Conservation (phyloP, 345 rosid genomes). For the Eutrema yunnanense region DNA sequence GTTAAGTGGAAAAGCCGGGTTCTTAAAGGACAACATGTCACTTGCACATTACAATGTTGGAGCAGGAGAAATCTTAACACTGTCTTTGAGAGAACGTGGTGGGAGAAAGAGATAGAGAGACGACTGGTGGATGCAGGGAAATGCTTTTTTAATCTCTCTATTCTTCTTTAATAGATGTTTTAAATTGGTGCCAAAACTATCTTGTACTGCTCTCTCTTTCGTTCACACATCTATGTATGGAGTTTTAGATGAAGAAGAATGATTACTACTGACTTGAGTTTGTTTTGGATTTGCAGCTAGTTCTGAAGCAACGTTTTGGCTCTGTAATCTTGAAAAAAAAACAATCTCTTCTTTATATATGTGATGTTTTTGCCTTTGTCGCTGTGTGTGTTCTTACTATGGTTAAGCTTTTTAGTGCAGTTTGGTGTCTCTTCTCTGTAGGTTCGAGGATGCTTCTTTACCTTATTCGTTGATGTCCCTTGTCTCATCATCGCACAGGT, state of each 20-base stretch:
- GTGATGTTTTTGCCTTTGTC: background rate
- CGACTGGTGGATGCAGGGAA: constrained; percentile 17
- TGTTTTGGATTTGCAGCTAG: constrained; percentile 34
- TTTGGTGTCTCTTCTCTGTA: constrained; percentile 3
- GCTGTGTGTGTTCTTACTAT: background rate
- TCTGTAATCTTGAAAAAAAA: constrained; percentile 5
- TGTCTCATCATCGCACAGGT: constrained; percentile 3
- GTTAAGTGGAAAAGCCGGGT: constrained; percentile 82
- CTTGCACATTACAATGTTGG: constrained; percentile 79
- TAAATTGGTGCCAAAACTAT: constrained; percentile 11
- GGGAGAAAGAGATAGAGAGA: constrained; percentile 72
- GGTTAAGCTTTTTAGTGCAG: constrained; percentile 14
- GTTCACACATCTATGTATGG: background rate
- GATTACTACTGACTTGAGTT: constrained; percentile 25
- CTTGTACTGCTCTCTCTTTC: constrained; percentile 6
- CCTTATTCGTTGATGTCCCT: background rate
- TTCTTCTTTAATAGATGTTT: constrained; percentile 8
- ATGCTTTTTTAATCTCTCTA: constrained; percentile 11
- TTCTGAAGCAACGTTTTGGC: constrained; percentile 30
- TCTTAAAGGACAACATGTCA: constrained; percentile 84
- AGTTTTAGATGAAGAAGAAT: constrained; percentile 11
- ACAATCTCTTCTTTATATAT: background rate
- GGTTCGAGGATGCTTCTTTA: constrained; percentile 16
- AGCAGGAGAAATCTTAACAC: constrained; percentile 52
- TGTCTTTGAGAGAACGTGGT: constrained; percentile 78